A percentile compares a stretch with the other conserved stretches of the same genome.
These are phyloP conservation scores for Claviceps fusiformis DNA, from an alignment of 2,329 filamentous ascomycete genomes.

Conservation along the genomic window DNA sequence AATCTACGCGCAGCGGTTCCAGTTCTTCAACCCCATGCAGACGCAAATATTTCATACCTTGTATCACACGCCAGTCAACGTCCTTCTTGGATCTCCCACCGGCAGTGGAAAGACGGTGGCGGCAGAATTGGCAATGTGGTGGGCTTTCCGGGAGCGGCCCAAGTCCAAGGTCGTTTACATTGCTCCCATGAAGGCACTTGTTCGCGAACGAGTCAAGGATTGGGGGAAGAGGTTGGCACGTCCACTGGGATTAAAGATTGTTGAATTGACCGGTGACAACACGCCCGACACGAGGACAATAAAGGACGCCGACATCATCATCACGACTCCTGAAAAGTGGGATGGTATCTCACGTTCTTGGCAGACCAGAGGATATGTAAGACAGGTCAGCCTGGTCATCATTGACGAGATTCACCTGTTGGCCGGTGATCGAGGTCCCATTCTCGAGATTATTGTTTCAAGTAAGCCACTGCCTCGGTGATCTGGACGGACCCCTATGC, in stretches of 20 bases:
- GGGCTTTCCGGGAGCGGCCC: conserved; percentile 88
- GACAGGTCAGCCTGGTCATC: conserved; percentile 88
- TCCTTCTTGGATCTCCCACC: conserved; percentile 87
- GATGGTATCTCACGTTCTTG: conserved; percentile 98
- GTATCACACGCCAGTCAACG: conserved; percentile 84
- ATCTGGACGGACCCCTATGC: not conserved
- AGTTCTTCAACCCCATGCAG: conserved; percentile 99
- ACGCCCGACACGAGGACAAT: conserved; percentile 95
- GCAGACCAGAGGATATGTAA: conserved; percentile 94
- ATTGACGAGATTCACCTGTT: conserved; percentile 97
- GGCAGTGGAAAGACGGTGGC: conserved; percentile 97
- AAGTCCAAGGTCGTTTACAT: conserved; percentile 98
- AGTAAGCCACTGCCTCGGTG: conserved; percentile 24
- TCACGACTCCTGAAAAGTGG: conserved; percentile 99
- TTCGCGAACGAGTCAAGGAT: conserved; percentile 90
- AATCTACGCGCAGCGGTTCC: conserved; percentile 76
- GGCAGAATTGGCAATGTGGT: conserved; percentile 97
- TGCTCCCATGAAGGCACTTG: conserved; percentile 96
- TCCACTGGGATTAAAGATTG: conserved; percentile 76
- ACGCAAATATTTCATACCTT: conserved; percentile 96
- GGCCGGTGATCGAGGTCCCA: conserved; percentile 92
- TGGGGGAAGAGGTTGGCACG: conserved; percentile 73
- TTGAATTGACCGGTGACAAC: conserved; percentile 93
- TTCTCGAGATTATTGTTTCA: conserved; percentile 90
- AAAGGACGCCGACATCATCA: conserved; percentile 89